Percentiles rank a stretch among this genome's conserved stretches.
These are phyloP conservation scores for Xerocomellus intermedius DNA, from an alignment of 768 basidiomycete genomes.

Conservation along the genomic window DNA sequence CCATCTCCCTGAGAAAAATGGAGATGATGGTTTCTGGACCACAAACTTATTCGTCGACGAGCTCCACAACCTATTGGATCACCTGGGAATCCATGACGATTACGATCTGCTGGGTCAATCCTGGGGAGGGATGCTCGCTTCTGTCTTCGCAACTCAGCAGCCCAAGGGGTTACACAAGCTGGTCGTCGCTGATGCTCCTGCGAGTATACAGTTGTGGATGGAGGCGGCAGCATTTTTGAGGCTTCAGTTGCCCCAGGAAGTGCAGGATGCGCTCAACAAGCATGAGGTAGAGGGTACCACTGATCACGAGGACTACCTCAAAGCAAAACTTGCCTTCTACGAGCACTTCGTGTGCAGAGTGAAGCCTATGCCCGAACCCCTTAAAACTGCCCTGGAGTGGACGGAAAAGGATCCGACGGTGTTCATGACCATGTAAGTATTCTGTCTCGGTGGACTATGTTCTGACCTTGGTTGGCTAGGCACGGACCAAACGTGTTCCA, in stretches of 20 bases:
- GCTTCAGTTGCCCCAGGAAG: slow-evolving; percentile 39
- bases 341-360: slow-evolving; percentile 42
- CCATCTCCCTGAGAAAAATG: slow-evolving; percentile 48
- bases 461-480: slow-evolving; percentile 24
- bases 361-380: slow-evolving; percentile 43
- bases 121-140: slow-evolving; percentile 46
- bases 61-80: slow-evolving; percentile 43
- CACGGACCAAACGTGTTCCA: slow-evolving; percentile 41
- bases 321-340: slow-evolving; percentile 43
- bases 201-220: slow-evolving; percentile 45
- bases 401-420: slow-evolving; percentile 48
- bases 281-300: slow-evolving; percentile 47
- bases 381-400: slow-evolving; percentile 33
- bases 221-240: slow-evolving; percentile 32
- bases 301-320: slow-evolving; percentile 43
- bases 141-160: slow-evolving; percentile 32
- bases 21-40: slow-evolving; percentile 47
- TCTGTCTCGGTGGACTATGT: not conserved
- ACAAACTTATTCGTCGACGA: slow-evolving; percentile 50
- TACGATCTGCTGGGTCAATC: slow-evolving; percentile 46
- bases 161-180: slow-evolving; percentile 48
- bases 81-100: slow-evolving; percentile 43
- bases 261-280: slow-evolving; percentile 39
- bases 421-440: slow-evolving; percentile 44
- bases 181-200: slow-evolving; percentile 45